A percentile compares a stretch with the other conserved stretches of the same genome.
phyloP scores from a whole-genome alignment of 768 basidiomycete genomes.

The Pholiota conissans region DNA sequence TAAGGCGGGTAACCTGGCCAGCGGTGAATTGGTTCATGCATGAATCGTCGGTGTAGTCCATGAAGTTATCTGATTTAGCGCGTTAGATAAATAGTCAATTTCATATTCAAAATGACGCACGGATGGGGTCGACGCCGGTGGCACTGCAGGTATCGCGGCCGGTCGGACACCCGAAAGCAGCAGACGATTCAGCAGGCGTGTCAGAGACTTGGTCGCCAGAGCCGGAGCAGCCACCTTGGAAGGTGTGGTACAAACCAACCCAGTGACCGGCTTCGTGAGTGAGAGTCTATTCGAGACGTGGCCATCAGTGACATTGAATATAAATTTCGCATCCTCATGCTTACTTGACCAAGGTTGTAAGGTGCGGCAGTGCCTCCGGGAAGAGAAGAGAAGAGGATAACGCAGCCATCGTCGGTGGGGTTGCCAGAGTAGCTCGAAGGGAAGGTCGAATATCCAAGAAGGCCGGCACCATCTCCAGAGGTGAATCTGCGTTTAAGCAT shows the following conservation, averaged over 20 bases:
- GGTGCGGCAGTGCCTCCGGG: slow-evolving; percentile 41
- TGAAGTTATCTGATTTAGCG: slow-evolving; percentile 43
- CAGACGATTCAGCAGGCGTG: slow-evolving; percentile 45
- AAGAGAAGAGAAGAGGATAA: slow-evolving; percentile 40
- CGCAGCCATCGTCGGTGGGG: slow-evolving; percentile 50
- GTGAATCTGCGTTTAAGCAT: slow-evolving; percentile 18
- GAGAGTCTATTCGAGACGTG: slow-evolving; percentile 28
- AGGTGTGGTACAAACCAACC: slow-evolving; percentile 60
- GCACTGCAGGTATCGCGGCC: slow-evolving; percentile 36
- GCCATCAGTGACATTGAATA: neutral
- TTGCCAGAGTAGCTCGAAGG: slow-evolving; percentile 39
- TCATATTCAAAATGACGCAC: slow-evolving; percentile 21
- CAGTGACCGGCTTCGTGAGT: slow-evolving; percentile 65
- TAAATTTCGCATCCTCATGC: slow-evolving; percentile 1
- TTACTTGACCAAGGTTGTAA: slow-evolving; percentile 44
- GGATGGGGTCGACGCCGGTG: slow-evolving; percentile 47
- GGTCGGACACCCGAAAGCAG: slow-evolving; percentile 42
- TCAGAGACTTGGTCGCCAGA: slow-evolving; percentile 45
- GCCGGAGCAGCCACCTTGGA: slow-evolving; percentile 48
- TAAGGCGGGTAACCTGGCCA: slow-evolving; percentile 42
- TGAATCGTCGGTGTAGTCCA: slow-evolving; percentile 52
- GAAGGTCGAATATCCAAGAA: slow-evolving; percentile 58
- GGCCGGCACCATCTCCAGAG: slow-evolving; percentile 37
- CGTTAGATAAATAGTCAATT: neutral
- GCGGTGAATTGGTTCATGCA: slow-evolving; percentile 52